phyloP scores from a whole-genome alignment of 163 green algal species.

The Smithsoniella earleae region DNA sequence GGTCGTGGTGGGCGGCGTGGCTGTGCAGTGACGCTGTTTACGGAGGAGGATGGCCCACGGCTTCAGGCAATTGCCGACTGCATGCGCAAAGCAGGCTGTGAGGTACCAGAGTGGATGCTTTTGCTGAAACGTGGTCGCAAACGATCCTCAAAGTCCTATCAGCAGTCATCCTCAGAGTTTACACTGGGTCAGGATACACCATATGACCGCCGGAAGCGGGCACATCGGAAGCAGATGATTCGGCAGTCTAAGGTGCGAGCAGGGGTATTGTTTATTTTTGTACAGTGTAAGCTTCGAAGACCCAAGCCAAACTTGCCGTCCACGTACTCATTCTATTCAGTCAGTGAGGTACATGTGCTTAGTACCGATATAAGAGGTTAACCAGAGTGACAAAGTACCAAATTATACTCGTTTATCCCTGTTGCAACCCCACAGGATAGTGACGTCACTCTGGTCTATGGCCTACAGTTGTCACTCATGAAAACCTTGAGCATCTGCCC shows the following conservation, averaged over 20 bases:
- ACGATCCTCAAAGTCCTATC: too few species aligned
- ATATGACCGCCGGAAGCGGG: conserved; percentile 11
- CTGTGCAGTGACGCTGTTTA: conserved; percentile 87
- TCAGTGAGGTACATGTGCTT: background rate
- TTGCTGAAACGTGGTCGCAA: conserved; percentile 35
- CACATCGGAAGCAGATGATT: background rate
- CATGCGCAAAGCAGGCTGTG: conserved; percentile 46
- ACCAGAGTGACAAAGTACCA: too few species aligned
- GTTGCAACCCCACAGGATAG: too few species aligned
- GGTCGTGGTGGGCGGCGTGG: conserved; percentile 59
- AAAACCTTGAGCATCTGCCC: too few species aligned
- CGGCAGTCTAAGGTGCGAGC: conserved; percentile 11
- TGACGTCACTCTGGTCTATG: too few species aligned
- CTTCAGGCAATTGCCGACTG: conserved; percentile 81
- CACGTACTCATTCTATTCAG: background rate
- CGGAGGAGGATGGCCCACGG: conserved; percentile 65
- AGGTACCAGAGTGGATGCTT: conserved; percentile 79
- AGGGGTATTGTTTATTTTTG: too few species aligned
- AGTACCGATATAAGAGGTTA: background rate
- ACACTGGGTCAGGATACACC: background rate
- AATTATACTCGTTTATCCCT: too few species aligned
- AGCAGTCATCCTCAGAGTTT: background rate
- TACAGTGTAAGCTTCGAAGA: too few species aligned
- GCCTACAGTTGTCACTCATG: too few species aligned
- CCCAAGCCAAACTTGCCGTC: background rate